Base-by-base conservation (phyloP, 2,329 filamentous ascomycete genomes). In the Alternaria alternata region DNA sequence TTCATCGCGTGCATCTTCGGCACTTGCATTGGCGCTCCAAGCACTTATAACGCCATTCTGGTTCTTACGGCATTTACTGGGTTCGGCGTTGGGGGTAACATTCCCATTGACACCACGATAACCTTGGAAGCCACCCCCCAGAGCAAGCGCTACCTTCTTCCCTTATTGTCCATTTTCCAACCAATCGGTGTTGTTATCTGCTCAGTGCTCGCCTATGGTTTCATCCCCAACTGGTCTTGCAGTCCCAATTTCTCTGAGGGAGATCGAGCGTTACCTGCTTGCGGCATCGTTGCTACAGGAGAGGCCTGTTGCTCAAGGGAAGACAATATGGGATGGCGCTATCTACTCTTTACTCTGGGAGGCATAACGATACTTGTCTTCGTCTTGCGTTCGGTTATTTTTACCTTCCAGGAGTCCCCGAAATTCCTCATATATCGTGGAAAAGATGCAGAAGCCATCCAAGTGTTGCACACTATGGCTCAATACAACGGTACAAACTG, bases 401-500 rank as follows among this genome's bases (percentile, higher is more conserved):
- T 89, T 65, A 77, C 79, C 5, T 83, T 89, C 47, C 82, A 81
- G 61, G 86, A 89, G 66, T 87, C 86, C 2, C 87, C 87, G 0
- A 89, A 89, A 67, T 88, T 85, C 64, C 79, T 87, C 6, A 76
- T 89, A 7, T 83, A 82, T 42, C 77, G 81, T 12, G 86, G 86
- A 9, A 73, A 81, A 24, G 86, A 89, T 51, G 81, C 76, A 2
- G 78, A 84, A 58, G 81, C 87, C 0, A 81, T 88, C 44, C 69
- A 72, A 28, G 81, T 82, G 1, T 69, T 83, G 14, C 69, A 81
- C 24, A 71, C 80, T 34, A 78, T 83, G n/a, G 79, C 81, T 5
- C 75, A 78, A 39, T 76, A 79, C 69, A 83, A 83, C 68, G 74
- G 73, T 42, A 71, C 65, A 12, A 62, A 70, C 1, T 79, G 77